Percentiles rank a stretch among this genome's conserved stretches.
Conservation (phyloP, 352 stramenopile genomes). For the Phytophthora podocarpi region DNA sequence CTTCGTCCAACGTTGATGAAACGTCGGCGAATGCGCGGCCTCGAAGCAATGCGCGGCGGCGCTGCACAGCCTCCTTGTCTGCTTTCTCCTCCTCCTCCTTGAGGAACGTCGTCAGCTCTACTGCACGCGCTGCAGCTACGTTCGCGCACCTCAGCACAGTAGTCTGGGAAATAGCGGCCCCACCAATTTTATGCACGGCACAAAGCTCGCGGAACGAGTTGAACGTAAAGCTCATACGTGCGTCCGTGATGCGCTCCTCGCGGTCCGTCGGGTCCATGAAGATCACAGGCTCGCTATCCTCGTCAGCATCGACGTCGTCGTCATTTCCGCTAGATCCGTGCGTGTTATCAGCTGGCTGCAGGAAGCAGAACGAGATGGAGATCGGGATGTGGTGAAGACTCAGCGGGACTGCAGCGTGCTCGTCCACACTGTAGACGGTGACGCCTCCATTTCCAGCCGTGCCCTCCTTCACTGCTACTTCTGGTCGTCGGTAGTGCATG, state of each 20-base stretch:
- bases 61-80: conserved; percentile 67
- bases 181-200: conserved; percentile 91
- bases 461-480: conserved; percentile 74
- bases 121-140: conserved; percentile 77
- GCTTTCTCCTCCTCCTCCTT: conserved; percentile 79
- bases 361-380: conserved; percentile 93
- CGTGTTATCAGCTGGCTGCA: conserved; percentile 40
- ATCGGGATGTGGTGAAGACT: conserved; percentile 96
- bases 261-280: conserved; percentile 91
- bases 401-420: conserved; percentile 91
- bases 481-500: conserved; percentile 92
- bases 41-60: conserved; percentile 69
- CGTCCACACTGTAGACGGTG: conserved; percentile 84
- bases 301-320: conserved; percentile 33
- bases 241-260: conserved; percentile 91
- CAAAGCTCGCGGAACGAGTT: conserved; percentile 93
- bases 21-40: conserved; percentile 74
- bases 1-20: conserved; percentile 44
- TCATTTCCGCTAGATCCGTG: conserved; percentile 11
- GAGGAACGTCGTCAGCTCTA: conserved; percentile 78
- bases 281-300: conserved; percentile 55
- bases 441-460: conserved; percentile 25
- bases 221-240: conserved; percentile 88
- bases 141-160: conserved; percentile 82
- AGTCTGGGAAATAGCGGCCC: conserved; percentile 61